Evolutionary conservation across 2,329 filamentous ascomycete genomes (phyloP).

Genomic region (Mariannaea elegans): DNA sequence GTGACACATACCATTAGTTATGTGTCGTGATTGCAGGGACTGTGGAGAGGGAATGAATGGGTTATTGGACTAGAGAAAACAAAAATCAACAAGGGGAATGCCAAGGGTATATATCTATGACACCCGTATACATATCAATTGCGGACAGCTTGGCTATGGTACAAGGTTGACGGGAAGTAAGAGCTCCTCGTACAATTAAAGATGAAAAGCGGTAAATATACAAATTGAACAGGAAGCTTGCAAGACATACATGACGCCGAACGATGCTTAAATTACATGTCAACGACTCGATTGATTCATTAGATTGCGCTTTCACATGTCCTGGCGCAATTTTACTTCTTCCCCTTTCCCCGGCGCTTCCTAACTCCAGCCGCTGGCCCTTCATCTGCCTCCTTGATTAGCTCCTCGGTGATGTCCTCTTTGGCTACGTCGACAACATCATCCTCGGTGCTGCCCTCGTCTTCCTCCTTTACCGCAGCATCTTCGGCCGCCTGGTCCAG

Average conservation of each 20-base stretch:
- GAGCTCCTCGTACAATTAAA: no score
- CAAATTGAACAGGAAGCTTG: background rate
- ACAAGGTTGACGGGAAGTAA: no score
- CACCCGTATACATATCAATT: no score
- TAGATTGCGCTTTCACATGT: background rate
- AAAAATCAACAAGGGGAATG: no score
- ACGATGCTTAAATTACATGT: background rate
- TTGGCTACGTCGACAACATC: slow-evolving; percentile 27
- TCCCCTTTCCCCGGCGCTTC: slow-evolving; percentile 39
- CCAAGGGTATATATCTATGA: no score
- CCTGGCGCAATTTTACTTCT: slow-evolving; percentile 29
- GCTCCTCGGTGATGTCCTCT: slow-evolving; percentile 21
- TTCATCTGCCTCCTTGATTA: slow-evolving; percentile 26
- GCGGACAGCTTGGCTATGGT: no score
- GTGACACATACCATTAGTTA: no score
- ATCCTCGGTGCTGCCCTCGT: slow-evolving; percentile 19
- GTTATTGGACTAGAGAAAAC: no score
- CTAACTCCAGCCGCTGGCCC: slow-evolving; percentile 34
- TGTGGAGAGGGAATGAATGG: no score
- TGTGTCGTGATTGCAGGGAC: no score
- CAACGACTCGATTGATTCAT: background rate
- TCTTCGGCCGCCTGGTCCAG: slow-evolving; percentile 44
- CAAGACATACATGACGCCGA: slow-evolving; percentile 2
- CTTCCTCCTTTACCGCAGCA: slow-evolving; percentile 25
- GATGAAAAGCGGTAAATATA: background rate